Base-by-base conservation (phyloP, 176 grass and related monocot genomes). In the Aechmea fasciata region DNA sequence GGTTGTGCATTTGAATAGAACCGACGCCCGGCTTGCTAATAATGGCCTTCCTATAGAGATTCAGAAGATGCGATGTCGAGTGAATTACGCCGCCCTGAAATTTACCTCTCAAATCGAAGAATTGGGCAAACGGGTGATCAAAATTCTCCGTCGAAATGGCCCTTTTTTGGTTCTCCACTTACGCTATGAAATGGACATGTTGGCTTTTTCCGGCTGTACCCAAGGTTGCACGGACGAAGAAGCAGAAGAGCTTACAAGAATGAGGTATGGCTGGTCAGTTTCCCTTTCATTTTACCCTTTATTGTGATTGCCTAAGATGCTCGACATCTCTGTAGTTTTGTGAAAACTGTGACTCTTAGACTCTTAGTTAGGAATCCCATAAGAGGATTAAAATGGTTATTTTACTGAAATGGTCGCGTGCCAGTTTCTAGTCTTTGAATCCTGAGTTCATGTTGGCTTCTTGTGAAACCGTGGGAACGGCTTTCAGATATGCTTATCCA, bases 171-270 rank as follows among this genome's bases (percentile, higher is more conserved):
- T 97, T 50, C 89, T 97, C 73, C 93, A 97, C 74, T 79, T 97
- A 57, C 86, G 93, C 23, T 97, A 92, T 66, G 93, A 97, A 86
- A 97, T 92, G 82, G 93, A 97, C 80, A 97, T 97, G 93, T 71
- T 97, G 66, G 93, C 93, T 48, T 97, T 97, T 67, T 97, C 93
- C 63, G 93, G 93, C 10, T 97, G 93, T 71, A 97, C 86, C 47
- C 79, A 97, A 50, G 93, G 93, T 83, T 97, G 93, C 77, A 92
- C 79, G 69, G 63, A 62, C n/a, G 78, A 87, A 82, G 93, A 97
- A 69, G 73, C 86, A 49, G 86, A 97, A 19, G 86, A 90, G 28
- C 84, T 97, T 9, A 83, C 81, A 64, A 90, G 85, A 87, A 85
- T 97, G 86, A 90, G 93, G 94, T 97, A 51, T 75, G 11, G 22